Conservation (phyloP, 1,139 yeast species). For the Candida glucosophila region DNA sequence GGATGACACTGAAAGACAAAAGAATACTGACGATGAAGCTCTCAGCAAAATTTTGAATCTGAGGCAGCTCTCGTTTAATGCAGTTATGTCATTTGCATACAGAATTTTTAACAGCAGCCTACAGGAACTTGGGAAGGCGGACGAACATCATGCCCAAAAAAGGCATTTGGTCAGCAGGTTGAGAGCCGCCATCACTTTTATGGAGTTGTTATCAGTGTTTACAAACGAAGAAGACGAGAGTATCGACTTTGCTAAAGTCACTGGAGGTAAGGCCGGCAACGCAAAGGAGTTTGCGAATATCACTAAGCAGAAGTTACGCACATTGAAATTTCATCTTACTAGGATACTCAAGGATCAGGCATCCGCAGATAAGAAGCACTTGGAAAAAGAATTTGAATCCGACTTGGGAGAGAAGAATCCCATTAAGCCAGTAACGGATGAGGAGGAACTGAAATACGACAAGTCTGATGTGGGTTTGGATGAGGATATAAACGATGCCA, state of each 20-base stretch:
- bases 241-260: constrained; percentile 23
- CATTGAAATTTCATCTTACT: constrained; percentile 32
- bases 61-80: constrained; percentile 46
- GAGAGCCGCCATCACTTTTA: constrained; percentile 29
- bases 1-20: constrained; percentile 54
- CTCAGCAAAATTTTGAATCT: constrained; percentile 41
- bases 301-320: constrained; percentile 27
- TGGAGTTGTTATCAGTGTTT: constrained; percentile 23
- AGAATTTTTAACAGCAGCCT: constrained; percentile 48
- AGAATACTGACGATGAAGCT: constrained; percentile 26
- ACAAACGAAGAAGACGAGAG: constrained; percentile 15
- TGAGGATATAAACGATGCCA: neutral
- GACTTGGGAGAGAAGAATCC: constrained; percentile 11
- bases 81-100: constrained; percentile 54
- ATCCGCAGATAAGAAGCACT: constrained; percentile 14
- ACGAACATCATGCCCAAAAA: constrained; percentile 15
- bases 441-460: constrained; percentile 1
- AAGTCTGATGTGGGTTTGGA: neutral
- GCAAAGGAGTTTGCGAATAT: constrained; percentile 18
- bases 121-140: constrained; percentile 18
- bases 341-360: constrained; percentile 30
- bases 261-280: constrained; percentile 22
- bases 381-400: constrained; percentile 19
- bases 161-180: constrained; percentile 22
- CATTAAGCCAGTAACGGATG: constrained; percentile 1